These are phyloP conservation scores for Monosporascus sp. DNA, from an alignment of 2,329 filamentous ascomycete genomes.

Conservation along the genomic window DNA sequence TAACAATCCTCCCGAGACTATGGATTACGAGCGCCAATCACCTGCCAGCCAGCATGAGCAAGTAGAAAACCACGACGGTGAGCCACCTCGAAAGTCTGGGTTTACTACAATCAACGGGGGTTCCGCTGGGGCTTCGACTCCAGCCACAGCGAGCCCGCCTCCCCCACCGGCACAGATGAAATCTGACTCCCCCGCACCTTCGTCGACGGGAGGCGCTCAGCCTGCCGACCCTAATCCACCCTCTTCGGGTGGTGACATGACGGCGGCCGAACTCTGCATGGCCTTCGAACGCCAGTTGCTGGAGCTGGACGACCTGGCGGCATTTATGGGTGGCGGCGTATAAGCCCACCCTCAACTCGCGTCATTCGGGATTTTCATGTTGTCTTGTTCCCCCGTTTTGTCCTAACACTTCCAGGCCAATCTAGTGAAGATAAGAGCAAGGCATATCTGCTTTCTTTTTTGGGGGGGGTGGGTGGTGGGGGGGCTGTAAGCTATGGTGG, in stretches of 20 bases:
- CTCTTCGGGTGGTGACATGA: constrained; percentile 43
- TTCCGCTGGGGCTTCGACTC: constrained; percentile 42
- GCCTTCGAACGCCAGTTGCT: constrained; percentile 56
- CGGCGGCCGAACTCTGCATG: constrained; percentile 49
- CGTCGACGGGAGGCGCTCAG: constrained; percentile 17
- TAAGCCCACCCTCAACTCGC: constrained; percentile 19
- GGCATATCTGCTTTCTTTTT: no score
- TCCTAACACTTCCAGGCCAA: no score
- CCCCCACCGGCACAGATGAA: constrained; percentile 31
- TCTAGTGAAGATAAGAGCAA: no score
- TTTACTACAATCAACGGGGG: constrained; percentile 56
- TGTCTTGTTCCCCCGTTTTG: no score
- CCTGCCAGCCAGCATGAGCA: constrained; percentile 28
- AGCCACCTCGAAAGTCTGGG: constrained; percentile 50
- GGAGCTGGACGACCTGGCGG: constrained; percentile 55
- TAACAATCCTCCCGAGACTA: constrained; percentile 44
- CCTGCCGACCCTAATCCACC: constrained; percentile 16
- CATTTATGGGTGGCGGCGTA: constrained; percentile 58
- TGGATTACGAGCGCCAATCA: constrained; percentile 50
- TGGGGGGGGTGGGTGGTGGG: neutral
- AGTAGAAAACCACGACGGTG: constrained; percentile 41
- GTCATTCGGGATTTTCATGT: no score
- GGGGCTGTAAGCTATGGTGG: neutral
- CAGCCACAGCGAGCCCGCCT: constrained; percentile 41
- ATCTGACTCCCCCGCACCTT: constrained; percentile 27